phyloP scores from a whole-genome alignment of 2,329 filamentous ascomycete species.

The Diaporthe batatas region DNA sequence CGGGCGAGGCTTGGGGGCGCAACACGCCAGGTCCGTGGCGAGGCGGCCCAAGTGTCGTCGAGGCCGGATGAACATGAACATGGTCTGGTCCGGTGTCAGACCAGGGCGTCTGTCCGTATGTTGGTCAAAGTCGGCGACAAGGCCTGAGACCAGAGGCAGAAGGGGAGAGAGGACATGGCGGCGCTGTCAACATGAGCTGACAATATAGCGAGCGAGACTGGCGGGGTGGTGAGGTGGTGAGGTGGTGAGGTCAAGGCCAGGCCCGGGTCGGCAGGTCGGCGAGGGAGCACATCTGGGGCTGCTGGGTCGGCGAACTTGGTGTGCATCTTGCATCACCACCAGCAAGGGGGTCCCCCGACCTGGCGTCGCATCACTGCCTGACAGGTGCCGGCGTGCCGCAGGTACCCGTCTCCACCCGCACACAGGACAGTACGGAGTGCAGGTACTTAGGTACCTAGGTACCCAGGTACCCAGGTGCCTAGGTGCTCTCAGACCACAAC shows the following conservation, averaged over 20 bases:
- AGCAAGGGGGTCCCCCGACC: background rate
- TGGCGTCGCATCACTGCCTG: background rate
- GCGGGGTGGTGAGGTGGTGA: too few species aligned
- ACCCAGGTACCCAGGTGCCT: too few species aligned
- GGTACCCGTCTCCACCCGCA: slow-evolving; percentile 32
- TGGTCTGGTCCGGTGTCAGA: too few species aligned
- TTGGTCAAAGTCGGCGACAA: too few species aligned
- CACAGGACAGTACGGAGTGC: too few species aligned
- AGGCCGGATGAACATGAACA: background rate
- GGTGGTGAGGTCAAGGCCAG: background rate
- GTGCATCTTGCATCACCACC: slow-evolving; percentile 3
- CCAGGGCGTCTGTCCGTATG: too few species aligned
- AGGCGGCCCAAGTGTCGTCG: background rate
- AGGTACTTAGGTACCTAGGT: too few species aligned
- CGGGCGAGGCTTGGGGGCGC: background rate
- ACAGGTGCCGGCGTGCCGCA: background rate
- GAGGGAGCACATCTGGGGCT: background rate
- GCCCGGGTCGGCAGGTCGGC: background rate
- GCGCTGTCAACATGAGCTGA: background rate
- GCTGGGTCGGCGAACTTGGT: slow-evolving; percentile 8
- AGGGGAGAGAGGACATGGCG: too few species aligned
- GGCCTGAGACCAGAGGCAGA: too few species aligned
- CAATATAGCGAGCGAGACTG: too few species aligned
- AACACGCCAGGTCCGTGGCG: background rate
- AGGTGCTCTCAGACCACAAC: too few species aligned